Conservation (phyloP, 305 asterid genomes). For the Solanum hybrid region DNA sequence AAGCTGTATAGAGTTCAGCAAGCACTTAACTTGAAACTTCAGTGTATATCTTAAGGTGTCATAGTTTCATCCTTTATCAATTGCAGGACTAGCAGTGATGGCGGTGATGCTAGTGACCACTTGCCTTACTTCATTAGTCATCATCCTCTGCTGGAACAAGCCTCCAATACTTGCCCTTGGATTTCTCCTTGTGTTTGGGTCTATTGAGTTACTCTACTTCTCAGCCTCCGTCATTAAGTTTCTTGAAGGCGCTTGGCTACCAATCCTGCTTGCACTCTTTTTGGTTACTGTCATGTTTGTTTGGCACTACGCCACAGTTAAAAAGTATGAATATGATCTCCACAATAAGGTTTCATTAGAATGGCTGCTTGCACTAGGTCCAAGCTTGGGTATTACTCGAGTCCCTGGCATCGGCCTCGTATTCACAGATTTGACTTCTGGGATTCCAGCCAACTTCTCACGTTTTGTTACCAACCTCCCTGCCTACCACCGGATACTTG, state of each 20-base stretch:
- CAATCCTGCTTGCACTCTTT: conserved; percentile 89
- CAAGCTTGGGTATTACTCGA: conserved; percentile 87
- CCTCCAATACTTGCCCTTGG: conserved; percentile 69
- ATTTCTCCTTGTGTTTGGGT: conserved; percentile 77
- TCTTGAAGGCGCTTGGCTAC: conserved; percentile 98
- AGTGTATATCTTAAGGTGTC: neutral
- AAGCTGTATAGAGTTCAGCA: neutral
- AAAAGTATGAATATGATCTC: conserved; percentile 81
- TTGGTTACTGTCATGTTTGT: conserved; percentile 85
- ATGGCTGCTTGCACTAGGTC: conserved; percentile 89
- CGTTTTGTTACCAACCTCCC: conserved; percentile 95
- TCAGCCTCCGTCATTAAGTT: conserved; percentile 88
- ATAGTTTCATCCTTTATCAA: neutral
- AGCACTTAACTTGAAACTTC: neutral
- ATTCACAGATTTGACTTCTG: conserved; percentile 86
- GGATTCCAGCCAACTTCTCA: conserved; percentile 89
- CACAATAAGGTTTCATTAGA: conserved; percentile 89
- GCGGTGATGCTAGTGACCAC: conserved; percentile 97
- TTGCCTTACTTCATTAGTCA: conserved; percentile 88
- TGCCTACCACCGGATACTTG: conserved; percentile 82
- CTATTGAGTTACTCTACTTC: conserved; percentile 79
- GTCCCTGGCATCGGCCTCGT: conserved; percentile 92
- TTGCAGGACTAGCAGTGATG: conserved; percentile 87
- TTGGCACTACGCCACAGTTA: conserved; percentile 85
- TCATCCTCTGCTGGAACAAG: conserved; percentile 87